These are phyloP conservation scores for Linaria vulgaris DNA, from an alignment of 257 asterid species.

Conservation along the genomic window DNA sequence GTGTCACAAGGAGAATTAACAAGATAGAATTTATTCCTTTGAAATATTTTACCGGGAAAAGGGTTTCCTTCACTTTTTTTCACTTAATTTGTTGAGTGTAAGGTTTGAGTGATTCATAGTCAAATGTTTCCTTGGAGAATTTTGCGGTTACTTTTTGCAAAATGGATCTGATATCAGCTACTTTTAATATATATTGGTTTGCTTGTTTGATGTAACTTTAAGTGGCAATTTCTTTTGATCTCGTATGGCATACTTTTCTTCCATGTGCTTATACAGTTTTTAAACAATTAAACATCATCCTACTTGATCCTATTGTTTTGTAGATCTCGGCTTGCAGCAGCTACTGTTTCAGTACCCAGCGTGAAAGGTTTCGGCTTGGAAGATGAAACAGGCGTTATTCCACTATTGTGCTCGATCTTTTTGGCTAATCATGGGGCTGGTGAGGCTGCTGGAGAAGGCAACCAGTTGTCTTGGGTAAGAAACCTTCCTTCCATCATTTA, in stretches of 20 bases:
- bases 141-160: background rate
- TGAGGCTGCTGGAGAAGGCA: conserved; percentile 69
- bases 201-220: background rate
- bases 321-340: conserved; percentile 63
- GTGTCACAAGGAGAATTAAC: too few species aligned
- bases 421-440: conserved; percentile 75
- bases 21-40: too few species aligned
- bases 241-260: conserved; percentile 7
- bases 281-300: conserved; percentile 10
- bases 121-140: background rate
- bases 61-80: too few species aligned
- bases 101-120: background rate
- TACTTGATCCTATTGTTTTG: conserved; percentile 5
- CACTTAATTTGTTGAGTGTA: background rate
- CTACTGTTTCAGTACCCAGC: conserved; percentile 49
- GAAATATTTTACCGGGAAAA: too few species aligned
- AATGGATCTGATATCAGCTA: background rate
- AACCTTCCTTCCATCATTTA: conserved; percentile 10
- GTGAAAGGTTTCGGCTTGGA: conserved; percentile 36
- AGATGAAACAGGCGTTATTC: conserved; percentile 47
- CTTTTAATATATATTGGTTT: conserved; percentile 12
- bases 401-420: conserved; percentile 69
- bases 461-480: conserved; percentile 55
- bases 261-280: background rate
- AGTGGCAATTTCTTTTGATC: background rate